phyloP scores from a whole-genome alignment of 768 basidiomycete species.

The Dioszegia hungarica region DNA sequence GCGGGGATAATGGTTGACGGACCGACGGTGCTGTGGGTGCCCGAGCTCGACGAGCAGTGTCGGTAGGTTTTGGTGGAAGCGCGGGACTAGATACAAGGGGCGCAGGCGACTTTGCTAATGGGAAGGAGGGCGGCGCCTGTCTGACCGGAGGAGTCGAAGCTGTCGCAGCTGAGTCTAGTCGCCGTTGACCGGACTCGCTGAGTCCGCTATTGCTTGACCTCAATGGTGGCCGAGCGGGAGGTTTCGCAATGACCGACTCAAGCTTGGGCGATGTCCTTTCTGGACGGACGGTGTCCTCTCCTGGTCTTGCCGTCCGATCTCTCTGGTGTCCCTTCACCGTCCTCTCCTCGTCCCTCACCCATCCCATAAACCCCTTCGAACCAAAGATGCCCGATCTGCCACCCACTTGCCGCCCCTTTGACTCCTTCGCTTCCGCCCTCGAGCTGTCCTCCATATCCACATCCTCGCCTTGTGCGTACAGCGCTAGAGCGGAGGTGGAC shows the following conservation, averaged over 20 bases:
- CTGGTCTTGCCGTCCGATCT: not conserved
- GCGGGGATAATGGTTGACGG: not conserved
- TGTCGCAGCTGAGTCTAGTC: too few species aligned
- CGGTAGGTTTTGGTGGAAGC: not conserved
- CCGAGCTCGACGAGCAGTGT: not conserved
- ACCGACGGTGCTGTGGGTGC: not conserved
- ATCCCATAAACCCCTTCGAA: not conserved
- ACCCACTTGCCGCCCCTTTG: conserved; percentile 11
- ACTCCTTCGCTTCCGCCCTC: conserved; percentile 2
- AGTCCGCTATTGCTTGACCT: too few species aligned
- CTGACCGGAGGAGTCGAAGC: too few species aligned
- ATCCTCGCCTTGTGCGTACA: conserved; percentile 9
- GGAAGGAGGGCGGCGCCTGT: too few species aligned
- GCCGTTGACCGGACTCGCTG: too few species aligned
- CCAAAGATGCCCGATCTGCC: conserved; percentile 13
- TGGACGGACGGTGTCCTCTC: not conserved
- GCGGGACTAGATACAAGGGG: too few species aligned
- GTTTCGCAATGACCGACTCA: not conserved
- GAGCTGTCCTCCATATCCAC: not conserved
- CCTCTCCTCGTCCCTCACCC: conserved; percentile 1
- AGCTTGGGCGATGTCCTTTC: not conserved
- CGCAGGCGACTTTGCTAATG: too few species aligned
- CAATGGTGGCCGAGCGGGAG: not conserved
- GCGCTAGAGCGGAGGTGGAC: conserved; percentile 34
- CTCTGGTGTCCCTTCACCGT: not conserved